A percentile compares a stretch with the other conserved stretches of the same genome.
Evolutionary conservation across 306 rosid species (phyloP).

Genomic region (Gillenia trifoliata): DNA sequence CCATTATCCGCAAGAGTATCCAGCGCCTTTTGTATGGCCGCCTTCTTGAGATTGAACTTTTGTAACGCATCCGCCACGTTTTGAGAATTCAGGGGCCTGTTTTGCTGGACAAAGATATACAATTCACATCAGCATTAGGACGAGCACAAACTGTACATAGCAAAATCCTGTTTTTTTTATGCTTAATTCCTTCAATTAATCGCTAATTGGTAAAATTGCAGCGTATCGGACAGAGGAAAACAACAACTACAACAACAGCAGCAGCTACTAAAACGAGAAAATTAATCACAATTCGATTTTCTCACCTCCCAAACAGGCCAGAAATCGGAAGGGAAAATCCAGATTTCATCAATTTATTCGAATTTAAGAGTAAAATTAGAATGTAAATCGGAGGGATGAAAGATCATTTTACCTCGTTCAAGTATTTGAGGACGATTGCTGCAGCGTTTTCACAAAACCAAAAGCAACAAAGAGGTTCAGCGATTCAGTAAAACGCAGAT

Average conservation of each 20-base stretch:
- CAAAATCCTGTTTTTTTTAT: background rate
- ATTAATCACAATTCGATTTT: background rate
- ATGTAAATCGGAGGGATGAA: background rate
- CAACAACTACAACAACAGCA: background rate
- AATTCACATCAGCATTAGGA: background rate
- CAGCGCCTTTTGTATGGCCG: conserved; percentile 72
- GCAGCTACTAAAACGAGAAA: background rate
- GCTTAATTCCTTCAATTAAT: background rate
- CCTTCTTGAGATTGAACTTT: conserved; percentile 83
- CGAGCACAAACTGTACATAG: background rate
- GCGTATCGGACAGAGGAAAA: background rate
- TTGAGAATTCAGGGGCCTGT: conserved; percentile 77
- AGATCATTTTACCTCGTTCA: conserved; percentile 58
- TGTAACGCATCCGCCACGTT: conserved; percentile 84
- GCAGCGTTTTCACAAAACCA: conserved; percentile 22
- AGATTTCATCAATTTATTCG: background rate
- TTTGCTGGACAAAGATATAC: conserved; percentile 56
- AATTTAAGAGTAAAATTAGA: background rate
- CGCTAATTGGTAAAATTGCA: background rate
- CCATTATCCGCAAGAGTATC: conserved; percentile 70
- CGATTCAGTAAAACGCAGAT: background rate
- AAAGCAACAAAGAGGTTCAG: background rate
- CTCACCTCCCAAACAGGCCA: background rate
- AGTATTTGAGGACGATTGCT: conserved; percentile 86
- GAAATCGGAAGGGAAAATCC: background rate